A percentile compares a stretch with the other conserved stretches of the same genome.
phyloP scores from a whole-genome alignment of 2,329 filamentous ascomycete species.

The Penicillium psychrosexuale region DNA sequence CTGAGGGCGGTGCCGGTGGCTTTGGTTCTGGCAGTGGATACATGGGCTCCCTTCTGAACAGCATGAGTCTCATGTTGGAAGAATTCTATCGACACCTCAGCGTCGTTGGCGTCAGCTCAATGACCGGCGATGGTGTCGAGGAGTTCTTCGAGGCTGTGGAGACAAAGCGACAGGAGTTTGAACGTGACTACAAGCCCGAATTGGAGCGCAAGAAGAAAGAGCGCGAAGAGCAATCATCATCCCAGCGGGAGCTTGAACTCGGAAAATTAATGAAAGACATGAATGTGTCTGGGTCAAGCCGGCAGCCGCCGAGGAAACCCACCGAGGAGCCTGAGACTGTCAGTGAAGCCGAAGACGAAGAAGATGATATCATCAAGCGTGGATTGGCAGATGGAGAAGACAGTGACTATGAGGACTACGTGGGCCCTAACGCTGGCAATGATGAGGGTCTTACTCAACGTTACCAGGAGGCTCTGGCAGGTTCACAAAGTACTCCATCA shows the following conservation, averaged over 20 bases:
- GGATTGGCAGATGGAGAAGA: slow-evolving; percentile 53
- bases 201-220: slow-evolving; percentile 73
- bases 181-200: slow-evolving; percentile 87
- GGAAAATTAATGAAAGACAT: slow-evolving; percentile 95
- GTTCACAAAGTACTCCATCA: slow-evolving; percentile 42
- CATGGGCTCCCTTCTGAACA: slow-evolving; percentile 93
- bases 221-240: slow-evolving; percentile 71
- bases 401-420: slow-evolving; percentile 49
- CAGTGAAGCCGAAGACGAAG: slow-evolving; percentile 52
- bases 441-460: slow-evolving; percentile 67
- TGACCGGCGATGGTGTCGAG: slow-evolving; percentile 86
- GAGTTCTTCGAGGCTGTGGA: slow-evolving; percentile 90
- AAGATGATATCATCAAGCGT: slow-evolving; percentile 41
- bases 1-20: slow-evolving; percentile 59
- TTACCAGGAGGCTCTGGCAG: slow-evolving; percentile 71
- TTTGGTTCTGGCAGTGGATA: slow-evolving; percentile 78
- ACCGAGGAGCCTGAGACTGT: slow-evolving; percentile 43
- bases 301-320: slow-evolving; percentile 23
- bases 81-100: slow-evolving; percentile 95
- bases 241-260: slow-evolving; percentile 72
- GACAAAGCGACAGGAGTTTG: slow-evolving; percentile 83
- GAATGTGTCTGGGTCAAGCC: slow-evolving; percentile 53
- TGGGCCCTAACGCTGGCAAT: slow-evolving; percentile 58
- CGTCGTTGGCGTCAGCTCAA: slow-evolving; percentile 88
- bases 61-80: slow-evolving; percentile 95